These are phyloP conservation scores for Euphorbia celastroides DNA, from an alignment of 441 rosid species.

Conservation along the genomic window DNA sequence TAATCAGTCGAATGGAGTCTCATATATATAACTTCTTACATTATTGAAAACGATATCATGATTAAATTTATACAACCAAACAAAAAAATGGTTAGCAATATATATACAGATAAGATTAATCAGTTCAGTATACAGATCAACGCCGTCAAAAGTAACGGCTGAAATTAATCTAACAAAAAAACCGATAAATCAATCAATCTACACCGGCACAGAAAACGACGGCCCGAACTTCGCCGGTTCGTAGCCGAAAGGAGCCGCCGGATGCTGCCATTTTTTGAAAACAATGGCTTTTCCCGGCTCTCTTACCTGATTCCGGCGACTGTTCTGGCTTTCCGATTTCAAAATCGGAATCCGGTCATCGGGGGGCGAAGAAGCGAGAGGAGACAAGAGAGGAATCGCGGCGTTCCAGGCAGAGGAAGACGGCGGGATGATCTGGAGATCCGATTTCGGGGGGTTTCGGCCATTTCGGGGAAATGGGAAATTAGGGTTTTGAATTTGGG, in stretches of 20 bases:
- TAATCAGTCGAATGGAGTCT: too few species aligned
- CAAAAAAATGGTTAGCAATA: neutral
- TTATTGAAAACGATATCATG: too few species aligned
- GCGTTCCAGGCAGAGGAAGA: conserved; percentile 53
- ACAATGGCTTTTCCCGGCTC: conserved; percentile 28
- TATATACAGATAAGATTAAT: neutral
- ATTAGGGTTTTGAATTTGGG: too few species aligned
- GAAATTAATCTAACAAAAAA: neutral
- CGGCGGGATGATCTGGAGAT: conserved; percentile 44
- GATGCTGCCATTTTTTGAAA: conserved; percentile 84
- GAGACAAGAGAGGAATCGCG: conserved; percentile 89
- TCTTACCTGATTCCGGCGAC: conserved; percentile 7
- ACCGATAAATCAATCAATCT: neutral
- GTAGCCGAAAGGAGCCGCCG: conserved; percentile 72
- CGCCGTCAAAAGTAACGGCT: neutral
- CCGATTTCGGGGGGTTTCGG: too few species aligned
- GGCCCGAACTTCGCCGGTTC: conserved; percentile 42
- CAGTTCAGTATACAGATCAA: conserved; percentile 3
- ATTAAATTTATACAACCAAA: too few species aligned
- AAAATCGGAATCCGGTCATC: conserved; percentile 23
- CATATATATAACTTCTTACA: too few species aligned
- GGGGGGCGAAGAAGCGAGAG: conserved; percentile 60
- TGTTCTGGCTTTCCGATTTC: conserved; percentile 23
- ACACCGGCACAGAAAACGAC: conserved; percentile 52
- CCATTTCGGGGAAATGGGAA: too few species aligned